A percentile compares a stretch with the other conserved stretches of the same genome.
Conservation (phyloP, 2,329 filamentous ascomycete species). For the Pseudogymnoascus sp. region DNA sequence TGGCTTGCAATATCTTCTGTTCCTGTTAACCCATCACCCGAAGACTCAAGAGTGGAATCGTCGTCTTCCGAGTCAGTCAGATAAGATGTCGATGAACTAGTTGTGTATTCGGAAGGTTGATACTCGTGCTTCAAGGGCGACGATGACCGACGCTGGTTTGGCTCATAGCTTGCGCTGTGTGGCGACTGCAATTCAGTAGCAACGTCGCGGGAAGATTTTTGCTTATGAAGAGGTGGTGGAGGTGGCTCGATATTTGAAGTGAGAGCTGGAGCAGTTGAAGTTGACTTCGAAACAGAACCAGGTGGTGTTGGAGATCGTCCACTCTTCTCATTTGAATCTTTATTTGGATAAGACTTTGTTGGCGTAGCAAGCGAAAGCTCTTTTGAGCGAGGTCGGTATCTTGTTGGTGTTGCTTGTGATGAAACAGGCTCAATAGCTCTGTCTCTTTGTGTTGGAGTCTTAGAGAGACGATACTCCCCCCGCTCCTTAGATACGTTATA, state of each 20-base stretch:
- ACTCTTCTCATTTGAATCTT: background rate
- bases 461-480: background rate
- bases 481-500: background rate
- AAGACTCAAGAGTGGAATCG: constrained; percentile 37
- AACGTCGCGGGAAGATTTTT: background rate
- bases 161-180: constrained; percentile 2
- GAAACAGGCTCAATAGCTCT: background rate
- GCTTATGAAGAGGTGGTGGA: background rate
- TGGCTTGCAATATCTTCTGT: constrained; percentile 43
- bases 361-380: background rate
- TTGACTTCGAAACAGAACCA: background rate
- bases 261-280: background rate
- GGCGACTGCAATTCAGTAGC: background rate
- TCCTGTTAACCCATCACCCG: constrained; percentile 42
- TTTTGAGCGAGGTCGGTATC: constrained; percentile 1
- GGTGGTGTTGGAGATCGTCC: background rate
- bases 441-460: background rate
- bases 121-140: constrained; percentile 98
- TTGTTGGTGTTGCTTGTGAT: background rate
- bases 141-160: constrained; percentile 61
- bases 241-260: background rate
- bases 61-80: constrained; percentile 47
- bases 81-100: constrained; percentile 50
- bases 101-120: constrained; percentile 66
- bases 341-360: background rate